A percentile compares a stretch with the other conserved stretches of the same genome.
Conservation (phyloP, 2,329 filamentous ascomycete genomes). For the Sclerotinia minor region DNA sequence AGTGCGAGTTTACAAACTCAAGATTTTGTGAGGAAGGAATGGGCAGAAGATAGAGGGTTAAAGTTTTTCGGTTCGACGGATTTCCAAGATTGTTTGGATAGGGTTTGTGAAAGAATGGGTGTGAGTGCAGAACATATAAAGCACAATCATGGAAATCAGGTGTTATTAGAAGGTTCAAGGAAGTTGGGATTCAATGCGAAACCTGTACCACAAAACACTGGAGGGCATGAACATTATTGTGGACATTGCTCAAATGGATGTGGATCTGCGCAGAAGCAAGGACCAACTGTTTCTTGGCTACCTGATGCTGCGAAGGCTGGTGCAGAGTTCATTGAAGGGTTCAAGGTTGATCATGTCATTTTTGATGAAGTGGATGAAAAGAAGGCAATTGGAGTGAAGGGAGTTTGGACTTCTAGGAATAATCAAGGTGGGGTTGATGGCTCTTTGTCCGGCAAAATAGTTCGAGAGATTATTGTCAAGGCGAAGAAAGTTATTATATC, state of each 20-base stretch:
- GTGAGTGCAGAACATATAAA: slow-evolving; percentile 64
- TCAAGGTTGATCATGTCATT: slow-evolving; percentile 67
- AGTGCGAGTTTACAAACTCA: slow-evolving; percentile 66
- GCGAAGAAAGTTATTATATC: slow-evolving; percentile 82
- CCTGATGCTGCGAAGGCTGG: slow-evolving; percentile 77
- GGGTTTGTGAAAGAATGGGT: slow-evolving; percentile 77
- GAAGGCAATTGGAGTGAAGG: slow-evolving; percentile 69
- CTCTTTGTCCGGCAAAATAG: slow-evolving; percentile 49
- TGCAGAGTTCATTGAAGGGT: slow-evolving; percentile 81
- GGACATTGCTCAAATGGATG: slow-evolving; percentile 64
- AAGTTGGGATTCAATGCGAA: slow-evolving; percentile 72
- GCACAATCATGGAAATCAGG: slow-evolving; percentile 71
- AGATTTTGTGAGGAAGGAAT: slow-evolving; percentile 75
- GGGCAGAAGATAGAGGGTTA: slow-evolving; percentile 66
- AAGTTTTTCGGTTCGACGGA: slow-evolving; percentile 71
- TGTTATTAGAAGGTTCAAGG: slow-evolving; percentile 71
- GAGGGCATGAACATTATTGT: slow-evolving; percentile 71
- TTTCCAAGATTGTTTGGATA: slow-evolving; percentile 77
- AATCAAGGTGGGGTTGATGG: slow-evolving; percentile 58
- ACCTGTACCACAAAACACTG: slow-evolving; percentile 77
- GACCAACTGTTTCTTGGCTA: slow-evolving; percentile 73
- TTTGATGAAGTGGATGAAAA: slow-evolving; percentile 58
- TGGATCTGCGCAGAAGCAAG: slow-evolving; percentile 71
- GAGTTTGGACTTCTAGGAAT: slow-evolving; percentile 74
- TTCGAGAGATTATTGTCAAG: slow-evolving; percentile 66